These are phyloP conservation scores for Venturia oleaginea DNA, from an alignment of 2,329 filamentous ascomycete species.

Conservation along the genomic window DNA sequence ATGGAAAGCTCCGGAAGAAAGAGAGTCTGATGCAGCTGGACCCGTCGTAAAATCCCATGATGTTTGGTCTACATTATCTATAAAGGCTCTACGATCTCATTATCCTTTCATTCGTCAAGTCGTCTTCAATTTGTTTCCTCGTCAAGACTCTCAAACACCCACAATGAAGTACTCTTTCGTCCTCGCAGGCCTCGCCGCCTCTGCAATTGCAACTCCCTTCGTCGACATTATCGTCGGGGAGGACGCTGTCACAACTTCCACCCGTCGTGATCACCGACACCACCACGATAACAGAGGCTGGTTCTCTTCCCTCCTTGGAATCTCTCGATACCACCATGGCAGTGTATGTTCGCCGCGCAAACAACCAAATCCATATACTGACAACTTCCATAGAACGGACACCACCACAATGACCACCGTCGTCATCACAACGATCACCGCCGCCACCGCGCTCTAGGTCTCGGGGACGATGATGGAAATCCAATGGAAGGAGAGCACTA, in stretches of 20 bases:
- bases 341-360: neutral
- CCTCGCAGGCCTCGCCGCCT: neutral
- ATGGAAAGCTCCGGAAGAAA: neutral
- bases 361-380: neutral
- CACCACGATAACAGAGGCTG: neutral
- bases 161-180: constrained; percentile 1
- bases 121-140: neutral
- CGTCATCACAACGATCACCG: constrained; percentile 1
- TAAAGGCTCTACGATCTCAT: no score
- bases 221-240: constrained; percentile 3
- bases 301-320: neutral
- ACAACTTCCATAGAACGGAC: neutral
- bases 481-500: neutral
- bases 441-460: neutral
- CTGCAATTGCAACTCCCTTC: neutral
- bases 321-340: neutral
- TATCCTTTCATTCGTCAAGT: no score
- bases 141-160: neutral
- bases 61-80: neutral
- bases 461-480: neutral
- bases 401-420: constrained; percentile 5
- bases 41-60: neutral
- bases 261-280: neutral
- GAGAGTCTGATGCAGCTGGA: neutral
- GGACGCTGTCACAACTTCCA: neutral